Evolutionary conservation across 108 stramenopile genomes (phyloP), one percentile per base, ranked within the genome.

Genomic region (Skeletonema menzelii): DNA sequence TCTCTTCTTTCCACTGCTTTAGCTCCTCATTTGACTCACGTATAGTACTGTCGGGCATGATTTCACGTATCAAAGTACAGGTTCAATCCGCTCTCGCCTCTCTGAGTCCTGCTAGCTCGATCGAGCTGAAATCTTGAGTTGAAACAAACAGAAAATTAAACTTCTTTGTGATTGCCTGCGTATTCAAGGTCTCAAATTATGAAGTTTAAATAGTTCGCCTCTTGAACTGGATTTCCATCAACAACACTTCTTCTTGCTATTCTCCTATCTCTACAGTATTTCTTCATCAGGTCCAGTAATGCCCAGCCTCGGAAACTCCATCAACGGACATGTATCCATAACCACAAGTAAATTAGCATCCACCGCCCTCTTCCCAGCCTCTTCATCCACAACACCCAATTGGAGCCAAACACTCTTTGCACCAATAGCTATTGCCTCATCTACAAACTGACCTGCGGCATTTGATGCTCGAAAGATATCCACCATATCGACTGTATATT

Each of bases 381-480:
- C 88, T 67, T 89, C 88, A 63, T 92, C 80, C 20, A 91, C 77
- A 13, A 95, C 91, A 37, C 91, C 91, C 38, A 85, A 34, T 65
- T 95, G 94, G 71, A 95, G 75, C 94, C 94, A 95, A 4, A 95
- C 86, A 40, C 84, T 77, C 56, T 88, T 91, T 13, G 91, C 90
- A 28, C 84, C 85, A 44, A 92, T 69, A 11, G 44, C 73, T 34
- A 94, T 90, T 13, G 90, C 90, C 75, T 94, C 90, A 57, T 94
- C 92, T 10, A 94, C 88, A 67, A 94, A 74, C 10, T 72, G 68
- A 12, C 88, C 90, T 5, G 87, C 90, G 56, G 82, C 80, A 47
- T 81, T 82, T 3, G 87, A 79, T 63, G 83, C 82, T 2, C 90
- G 85, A 71, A 95, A 95, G 12, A 95, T 72, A 67, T 95, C 91